Evolutionary conservation across 176 grass and related monocot species (phyloP).

Genomic region (Paspalum notatum): DNA sequence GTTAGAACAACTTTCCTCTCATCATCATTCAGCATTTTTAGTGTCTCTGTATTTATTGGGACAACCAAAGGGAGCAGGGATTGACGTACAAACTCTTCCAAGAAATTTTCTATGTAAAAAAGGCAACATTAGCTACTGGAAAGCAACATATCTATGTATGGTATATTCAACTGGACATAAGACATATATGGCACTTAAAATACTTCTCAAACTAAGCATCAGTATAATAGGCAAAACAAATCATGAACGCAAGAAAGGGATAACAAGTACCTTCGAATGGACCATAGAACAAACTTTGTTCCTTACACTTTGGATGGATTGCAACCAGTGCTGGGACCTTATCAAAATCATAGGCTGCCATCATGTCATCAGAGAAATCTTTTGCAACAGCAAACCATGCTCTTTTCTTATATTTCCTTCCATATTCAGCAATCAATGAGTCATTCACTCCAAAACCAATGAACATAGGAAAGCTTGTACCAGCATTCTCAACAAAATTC

Average conservation of each 20-base stretch:
- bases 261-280: conserved; percentile 86
- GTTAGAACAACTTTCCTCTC: conserved; percentile 85
- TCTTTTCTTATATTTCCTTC: conserved; percentile 93
- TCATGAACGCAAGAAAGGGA: conserved; percentile 13
- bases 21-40: conserved; percentile 83
- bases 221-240: background rate
- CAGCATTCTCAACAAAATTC: conserved; percentile 69
- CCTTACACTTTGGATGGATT: conserved; percentile 79
- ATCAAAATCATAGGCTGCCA: conserved; percentile 81
- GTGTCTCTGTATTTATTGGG: conserved; percentile 87
- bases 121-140: background rate
- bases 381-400: conserved; percentile 95
- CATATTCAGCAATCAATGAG: conserved; percentile 69
- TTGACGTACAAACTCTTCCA: conserved; percentile 92
- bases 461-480: conserved; percentile 85
- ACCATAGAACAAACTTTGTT: conserved; percentile 88
- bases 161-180: conserved; percentile 3
- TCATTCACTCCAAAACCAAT: conserved; percentile 90
- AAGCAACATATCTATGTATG: conserved; percentile 8
- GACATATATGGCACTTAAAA: background rate
- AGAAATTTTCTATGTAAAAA: conserved; percentile 67
- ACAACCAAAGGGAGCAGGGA: conserved; percentile 81
- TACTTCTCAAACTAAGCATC: background rate
- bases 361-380: conserved; percentile 85
- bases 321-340: conserved; percentile 76